Percentiles rank a stretch among this genome's conserved stretches.
These are phyloP conservation scores for Teratosphaeria gauchensis DNA, from an alignment of 2,329 filamentous ascomycete species.

Conservation along the genomic window DNA sequence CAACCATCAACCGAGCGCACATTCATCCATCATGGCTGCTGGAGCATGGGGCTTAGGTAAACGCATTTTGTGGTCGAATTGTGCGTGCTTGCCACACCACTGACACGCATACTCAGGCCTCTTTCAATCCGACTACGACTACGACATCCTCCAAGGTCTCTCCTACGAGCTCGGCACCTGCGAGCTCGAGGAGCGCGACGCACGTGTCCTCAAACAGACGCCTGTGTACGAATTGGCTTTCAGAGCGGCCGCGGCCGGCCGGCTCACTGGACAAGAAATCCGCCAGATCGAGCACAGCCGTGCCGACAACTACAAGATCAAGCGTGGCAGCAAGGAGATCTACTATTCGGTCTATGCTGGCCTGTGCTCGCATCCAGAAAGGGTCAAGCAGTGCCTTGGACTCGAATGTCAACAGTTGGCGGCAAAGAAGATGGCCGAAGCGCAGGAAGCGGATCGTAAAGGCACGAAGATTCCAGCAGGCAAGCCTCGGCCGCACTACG, in stretches of 20 bases:
- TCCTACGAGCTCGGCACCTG: neutral
- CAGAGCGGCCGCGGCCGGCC: neutral
- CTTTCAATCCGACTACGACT: slow-evolving; percentile 7
- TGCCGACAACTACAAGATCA: neutral
- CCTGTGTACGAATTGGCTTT: neutral
- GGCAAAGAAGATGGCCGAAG: neutral
- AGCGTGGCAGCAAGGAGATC: neutral
- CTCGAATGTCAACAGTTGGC: neutral
- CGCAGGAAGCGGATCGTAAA: neutral
- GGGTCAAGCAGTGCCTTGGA: neutral
- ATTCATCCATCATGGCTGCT: neutral
- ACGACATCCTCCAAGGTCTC: slow-evolving; percentile 1
- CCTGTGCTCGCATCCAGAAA: neutral
- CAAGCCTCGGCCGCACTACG: neutral
- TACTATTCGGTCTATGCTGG: slow-evolving; percentile 3
- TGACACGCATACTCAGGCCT: neutral
- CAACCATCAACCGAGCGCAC: neutral
- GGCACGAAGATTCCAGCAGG: neutral
- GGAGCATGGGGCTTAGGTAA: neutral
- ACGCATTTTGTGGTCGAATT: neutral
- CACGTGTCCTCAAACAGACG: neutral
- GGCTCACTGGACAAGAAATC: neutral
- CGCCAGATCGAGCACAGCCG: neutral
- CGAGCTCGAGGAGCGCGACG: neutral
- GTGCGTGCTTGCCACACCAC: neutral